These are phyloP conservation scores for Zymoseptoria passerinii DNA, from an alignment of 2,329 filamentous ascomycete genomes.

Conservation along the genomic window DNA sequence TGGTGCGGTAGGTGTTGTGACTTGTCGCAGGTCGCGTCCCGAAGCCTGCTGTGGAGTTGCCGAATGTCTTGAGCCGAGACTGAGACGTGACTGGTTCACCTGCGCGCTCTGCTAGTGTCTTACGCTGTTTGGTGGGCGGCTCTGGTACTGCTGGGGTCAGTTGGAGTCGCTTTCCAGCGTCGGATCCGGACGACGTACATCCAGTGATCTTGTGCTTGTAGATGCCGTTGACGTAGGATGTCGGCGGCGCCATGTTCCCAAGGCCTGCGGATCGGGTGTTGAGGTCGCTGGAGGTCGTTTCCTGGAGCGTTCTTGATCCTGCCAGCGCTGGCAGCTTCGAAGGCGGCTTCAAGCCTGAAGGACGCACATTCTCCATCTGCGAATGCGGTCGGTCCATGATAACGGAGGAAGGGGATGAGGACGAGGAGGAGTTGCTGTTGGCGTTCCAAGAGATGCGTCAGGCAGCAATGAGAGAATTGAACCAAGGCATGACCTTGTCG, in stretches of 20 bases:
- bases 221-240: slow-evolving; percentile 1
- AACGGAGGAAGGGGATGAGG: neutral
- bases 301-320: slow-evolving; percentile 16
- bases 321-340: slow-evolving; percentile 23
- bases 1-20: slow-evolving; percentile 34
- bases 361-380: slow-evolving; percentile 26
- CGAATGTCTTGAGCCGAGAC: slow-evolving; percentile 1
- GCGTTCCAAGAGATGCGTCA: neutral
- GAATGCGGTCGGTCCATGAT: slow-evolving; percentile 25
- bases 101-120: slow-evolving; percentile 42
- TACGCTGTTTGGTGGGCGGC: slow-evolving; percentile 41
- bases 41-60: slow-evolving; percentile 10
- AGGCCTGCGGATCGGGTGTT: slow-evolving; percentile 41
- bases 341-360: slow-evolving; percentile 26
- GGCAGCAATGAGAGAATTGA: neutral
- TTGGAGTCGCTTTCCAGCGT: slow-evolving; percentile 3
- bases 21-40: slow-evolving; percentile 15
- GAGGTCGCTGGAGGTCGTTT: slow-evolving; percentile 29
- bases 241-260: slow-evolving; percentile 29
- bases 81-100: slow-evolving; percentile 35
- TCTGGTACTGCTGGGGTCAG: slow-evolving; percentile 34
- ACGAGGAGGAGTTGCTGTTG: neutral
- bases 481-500: neutral
- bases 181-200: slow-evolving; percentile 29
- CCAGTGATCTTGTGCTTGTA: slow-evolving; percentile 46